Percentiles rank a stretch among this genome's conserved stretches.
Conservation (phyloP, 1,139 yeast genomes). For the Saccharomyces uvarum region DNA sequence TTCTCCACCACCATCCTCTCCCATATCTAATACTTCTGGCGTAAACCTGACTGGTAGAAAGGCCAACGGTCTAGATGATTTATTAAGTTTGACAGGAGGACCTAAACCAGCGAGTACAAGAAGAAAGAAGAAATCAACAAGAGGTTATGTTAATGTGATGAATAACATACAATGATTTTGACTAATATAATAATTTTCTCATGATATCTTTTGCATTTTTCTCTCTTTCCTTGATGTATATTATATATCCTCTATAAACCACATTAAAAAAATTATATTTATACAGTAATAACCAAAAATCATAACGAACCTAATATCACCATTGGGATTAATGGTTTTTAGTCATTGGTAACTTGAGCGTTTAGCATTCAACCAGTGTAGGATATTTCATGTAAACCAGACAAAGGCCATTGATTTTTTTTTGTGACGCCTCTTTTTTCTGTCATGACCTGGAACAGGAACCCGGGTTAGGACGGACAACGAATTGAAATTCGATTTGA, state of each 20-base stretch:
- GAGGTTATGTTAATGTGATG: constrained; percentile 80
- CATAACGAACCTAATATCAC: neutral
- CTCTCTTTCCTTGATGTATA: neutral
- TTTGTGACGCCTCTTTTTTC: neutral
- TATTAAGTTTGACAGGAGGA: constrained; percentile 38
- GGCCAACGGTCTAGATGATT: constrained; percentile 57
- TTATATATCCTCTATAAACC: neutral
- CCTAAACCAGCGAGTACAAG: constrained; percentile 33
- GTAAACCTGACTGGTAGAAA: constrained; percentile 20
- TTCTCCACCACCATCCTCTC: constrained; percentile 8
- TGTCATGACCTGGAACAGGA: neutral
- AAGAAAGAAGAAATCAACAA: constrained; percentile 46
- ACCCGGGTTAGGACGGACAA: neutral
- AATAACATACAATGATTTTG: constrained; percentile 31
- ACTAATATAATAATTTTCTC: neutral
- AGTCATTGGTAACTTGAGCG: neutral
- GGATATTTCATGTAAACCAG: neutral
- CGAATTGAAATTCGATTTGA: neutral
- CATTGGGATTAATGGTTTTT: neutral
- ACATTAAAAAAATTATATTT: neutral
- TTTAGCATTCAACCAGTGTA: neutral
- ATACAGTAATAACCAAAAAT: neutral
- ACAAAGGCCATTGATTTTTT: neutral
- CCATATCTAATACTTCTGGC: constrained; percentile 3
- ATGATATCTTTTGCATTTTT: neutral